Percentiles rank a stretch among this genome's conserved stretches.
These are phyloP conservation scores for Pulveroboletus ravenelii DNA, from an alignment of 768 basidiomycete species.

Conservation along the genomic window DNA sequence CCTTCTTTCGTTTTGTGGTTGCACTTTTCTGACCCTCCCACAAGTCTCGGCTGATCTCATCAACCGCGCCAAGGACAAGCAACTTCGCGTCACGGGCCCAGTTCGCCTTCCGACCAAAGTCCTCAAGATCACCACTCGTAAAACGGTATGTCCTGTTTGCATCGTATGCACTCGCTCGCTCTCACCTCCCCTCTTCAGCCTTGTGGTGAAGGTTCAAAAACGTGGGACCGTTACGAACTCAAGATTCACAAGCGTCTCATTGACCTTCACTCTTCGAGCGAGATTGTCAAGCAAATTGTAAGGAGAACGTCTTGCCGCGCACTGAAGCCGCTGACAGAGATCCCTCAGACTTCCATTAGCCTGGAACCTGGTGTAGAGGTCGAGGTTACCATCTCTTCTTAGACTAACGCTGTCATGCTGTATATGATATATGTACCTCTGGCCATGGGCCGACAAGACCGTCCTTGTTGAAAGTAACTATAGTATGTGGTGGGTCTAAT, in stretches of 20 bases:
- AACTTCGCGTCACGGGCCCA: constrained; percentile 98
- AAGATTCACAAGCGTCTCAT: constrained; percentile 99
- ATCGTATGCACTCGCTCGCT: not conserved
- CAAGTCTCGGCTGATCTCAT: constrained; percentile 93
- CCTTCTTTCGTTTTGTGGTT: not conserved
- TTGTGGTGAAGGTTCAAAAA: constrained; percentile 99
- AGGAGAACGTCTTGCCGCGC: constrained; percentile 31
- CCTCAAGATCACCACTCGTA: constrained; percentile 98
- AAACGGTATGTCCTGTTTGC: constrained; percentile 63
- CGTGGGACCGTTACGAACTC: constrained; percentile 99
- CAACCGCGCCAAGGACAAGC: constrained; percentile 99
- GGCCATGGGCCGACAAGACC: constrained; percentile 1
- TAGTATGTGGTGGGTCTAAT: constrained; percentile 9
- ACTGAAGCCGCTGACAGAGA: constrained; percentile 1
- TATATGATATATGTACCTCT: constrained; percentile 3
- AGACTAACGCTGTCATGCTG: constrained; percentile 14
- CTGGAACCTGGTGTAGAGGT: constrained; percentile 99
- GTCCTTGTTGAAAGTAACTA: not conserved
- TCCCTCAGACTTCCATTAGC: constrained; percentile 86
- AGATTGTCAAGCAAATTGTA: constrained; percentile 99
- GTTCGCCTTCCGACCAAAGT: constrained; percentile 99
- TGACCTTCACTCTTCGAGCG: constrained; percentile 96
- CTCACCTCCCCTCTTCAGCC: constrained; percentile 47
- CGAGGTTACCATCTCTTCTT: constrained; percentile 92
- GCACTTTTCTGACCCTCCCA: not conserved